These are phyloP conservation scores for Cokeromyces recurvatus DNA, from an alignment of 371 early-diverging fungal genomes.

Conservation along the genomic window DNA sequence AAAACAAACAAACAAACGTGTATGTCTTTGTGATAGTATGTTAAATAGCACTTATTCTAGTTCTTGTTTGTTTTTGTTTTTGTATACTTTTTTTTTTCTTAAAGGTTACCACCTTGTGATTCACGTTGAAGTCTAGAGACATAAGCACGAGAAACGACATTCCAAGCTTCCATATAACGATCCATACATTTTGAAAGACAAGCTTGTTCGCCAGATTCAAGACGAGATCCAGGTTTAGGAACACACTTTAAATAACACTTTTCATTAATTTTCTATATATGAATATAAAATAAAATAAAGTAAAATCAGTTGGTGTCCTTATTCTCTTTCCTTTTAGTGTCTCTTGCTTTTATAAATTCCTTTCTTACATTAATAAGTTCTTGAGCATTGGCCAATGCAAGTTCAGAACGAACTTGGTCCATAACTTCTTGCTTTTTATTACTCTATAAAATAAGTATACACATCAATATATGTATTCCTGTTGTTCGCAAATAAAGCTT, in stretches of 20 bases:
- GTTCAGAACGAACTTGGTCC: conserved; percentile 78
- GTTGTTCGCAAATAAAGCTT: too few species aligned
- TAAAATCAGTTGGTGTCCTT: too few species aligned
- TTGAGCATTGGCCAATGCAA: conserved; percentile 85
- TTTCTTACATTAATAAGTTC: conserved; percentile 73
- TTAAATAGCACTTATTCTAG: conserved; percentile 2
- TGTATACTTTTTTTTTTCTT: not conserved
- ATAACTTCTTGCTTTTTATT: conserved; percentile 80
- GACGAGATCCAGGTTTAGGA: conserved; percentile 67
- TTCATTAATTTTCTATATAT: conserved; percentile 76
- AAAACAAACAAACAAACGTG: too few species aligned
- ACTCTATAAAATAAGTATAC: too few species aligned
- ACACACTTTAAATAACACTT: conserved; percentile 82
- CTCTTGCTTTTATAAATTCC: too few species aligned
- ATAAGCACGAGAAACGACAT: conserved; percentile 75
- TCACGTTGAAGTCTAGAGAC: conserved; percentile 69
- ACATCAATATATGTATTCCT: too few species aligned
- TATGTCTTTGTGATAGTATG: too few species aligned
- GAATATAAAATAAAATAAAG: too few species aligned
- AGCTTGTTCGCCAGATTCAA: conserved; percentile 68
- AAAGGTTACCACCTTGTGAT: conserved; percentile 38
- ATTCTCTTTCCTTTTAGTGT: too few species aligned
- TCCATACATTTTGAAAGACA: conserved; percentile 84
- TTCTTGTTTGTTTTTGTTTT: not conserved
- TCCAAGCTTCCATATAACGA: conserved; percentile 87